These are phyloP conservation scores for Phytophthora megakarya DNA, from an alignment of 352 stramenopile species.

Conservation along the genomic window DNA sequence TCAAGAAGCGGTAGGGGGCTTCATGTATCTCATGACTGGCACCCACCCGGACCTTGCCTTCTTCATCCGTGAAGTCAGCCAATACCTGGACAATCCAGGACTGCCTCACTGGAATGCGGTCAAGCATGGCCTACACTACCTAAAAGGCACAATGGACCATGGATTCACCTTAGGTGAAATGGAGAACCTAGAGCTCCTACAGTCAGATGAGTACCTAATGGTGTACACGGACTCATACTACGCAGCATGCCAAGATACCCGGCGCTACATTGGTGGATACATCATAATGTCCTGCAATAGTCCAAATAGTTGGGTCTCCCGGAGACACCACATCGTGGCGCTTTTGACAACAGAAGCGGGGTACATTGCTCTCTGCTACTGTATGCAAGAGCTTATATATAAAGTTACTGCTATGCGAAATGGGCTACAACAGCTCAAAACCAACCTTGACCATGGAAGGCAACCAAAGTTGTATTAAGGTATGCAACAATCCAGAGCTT, in stretches of 20 bases:
- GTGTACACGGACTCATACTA: constrained; percentile 16
- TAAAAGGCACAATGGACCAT: not conserved
- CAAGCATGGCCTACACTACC: constrained; percentile 1
- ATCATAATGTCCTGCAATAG: constrained; percentile 10
- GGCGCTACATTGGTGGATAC: constrained; percentile 1
- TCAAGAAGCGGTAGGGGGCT: constrained; percentile 7
- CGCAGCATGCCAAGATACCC: constrained; percentile 1
- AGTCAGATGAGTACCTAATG: constrained; percentile 8
- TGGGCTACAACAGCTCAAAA: constrained; percentile 14
- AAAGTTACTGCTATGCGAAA: constrained; percentile 12
- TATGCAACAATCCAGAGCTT: constrained; percentile 14
- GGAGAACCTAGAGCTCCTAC: constrained; percentile 2
- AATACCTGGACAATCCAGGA: constrained; percentile 1
- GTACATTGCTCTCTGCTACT: constrained; percentile 2
- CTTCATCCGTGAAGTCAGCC: constrained; percentile 9
- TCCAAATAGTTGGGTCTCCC: constrained; percentile 8
- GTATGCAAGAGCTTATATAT: constrained; percentile 13
- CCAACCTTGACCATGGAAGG: constrained; percentile 15
- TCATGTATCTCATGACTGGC: constrained; percentile 14
- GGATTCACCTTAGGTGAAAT: not conserved
- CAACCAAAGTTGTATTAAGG: constrained; percentile 23
- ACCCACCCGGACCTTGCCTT: not conserved
- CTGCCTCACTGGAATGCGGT: constrained; percentile 5
- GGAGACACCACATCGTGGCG: constrained; percentile 1
- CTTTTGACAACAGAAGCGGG: constrained; percentile 27